phyloP scores from a whole-genome alignment of 768 basidiomycete species.

The Plicaturopsis crispa region DNA sequence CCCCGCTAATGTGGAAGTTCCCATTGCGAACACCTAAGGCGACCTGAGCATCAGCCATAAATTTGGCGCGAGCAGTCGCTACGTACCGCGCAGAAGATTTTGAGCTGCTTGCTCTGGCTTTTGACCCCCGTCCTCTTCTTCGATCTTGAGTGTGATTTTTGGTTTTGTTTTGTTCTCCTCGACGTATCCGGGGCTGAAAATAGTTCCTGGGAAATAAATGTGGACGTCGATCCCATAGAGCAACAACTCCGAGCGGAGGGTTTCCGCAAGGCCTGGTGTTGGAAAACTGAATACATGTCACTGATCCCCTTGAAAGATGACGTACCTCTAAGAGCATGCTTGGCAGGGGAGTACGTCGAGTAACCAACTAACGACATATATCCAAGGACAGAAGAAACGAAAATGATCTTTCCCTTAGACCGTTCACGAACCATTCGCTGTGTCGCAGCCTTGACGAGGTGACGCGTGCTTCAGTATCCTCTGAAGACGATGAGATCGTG shows the following conservation, averaged over 20 bases:
- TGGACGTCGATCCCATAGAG: slow-evolving; percentile 62
- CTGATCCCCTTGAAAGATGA: too few relatives aligned
- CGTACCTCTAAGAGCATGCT: slow-evolving; percentile 65
- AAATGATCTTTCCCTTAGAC: slow-evolving; percentile 49
- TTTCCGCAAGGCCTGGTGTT: slow-evolving; percentile 66
- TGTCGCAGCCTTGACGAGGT: slow-evolving; percentile 37
- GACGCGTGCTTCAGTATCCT: not conserved
- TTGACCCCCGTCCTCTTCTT: slow-evolving; percentile 51
- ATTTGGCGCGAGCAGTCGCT: not conserved
- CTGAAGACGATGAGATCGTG: not conserved
- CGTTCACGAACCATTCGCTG: slow-evolving; percentile 45
- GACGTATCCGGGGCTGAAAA: slow-evolving; percentile 55
- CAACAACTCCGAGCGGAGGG: slow-evolving; percentile 56
- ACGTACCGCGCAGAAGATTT: slow-evolving; percentile 40
- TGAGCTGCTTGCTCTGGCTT: slow-evolving; percentile 46
- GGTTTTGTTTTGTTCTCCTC: slow-evolving; percentile 64
- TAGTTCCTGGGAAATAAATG: slow-evolving; percentile 64
- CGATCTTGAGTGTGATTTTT: slow-evolving; percentile 56
- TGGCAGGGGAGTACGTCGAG: slow-evolving; percentile 60
- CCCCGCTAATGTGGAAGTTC: slow-evolving; percentile 56
- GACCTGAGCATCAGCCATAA: not conserved
- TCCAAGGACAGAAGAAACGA: slow-evolving; percentile 54
- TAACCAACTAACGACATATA: slow-evolving; percentile 62
- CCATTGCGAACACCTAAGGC: slow-evolving; percentile 47
- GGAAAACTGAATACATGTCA: too few relatives aligned